Evolutionary conservation across 2,329 filamentous ascomycete genomes (phyloP), one percentile per base, ranked within the genome.

Genomic region (Periconia sp.): DNA sequence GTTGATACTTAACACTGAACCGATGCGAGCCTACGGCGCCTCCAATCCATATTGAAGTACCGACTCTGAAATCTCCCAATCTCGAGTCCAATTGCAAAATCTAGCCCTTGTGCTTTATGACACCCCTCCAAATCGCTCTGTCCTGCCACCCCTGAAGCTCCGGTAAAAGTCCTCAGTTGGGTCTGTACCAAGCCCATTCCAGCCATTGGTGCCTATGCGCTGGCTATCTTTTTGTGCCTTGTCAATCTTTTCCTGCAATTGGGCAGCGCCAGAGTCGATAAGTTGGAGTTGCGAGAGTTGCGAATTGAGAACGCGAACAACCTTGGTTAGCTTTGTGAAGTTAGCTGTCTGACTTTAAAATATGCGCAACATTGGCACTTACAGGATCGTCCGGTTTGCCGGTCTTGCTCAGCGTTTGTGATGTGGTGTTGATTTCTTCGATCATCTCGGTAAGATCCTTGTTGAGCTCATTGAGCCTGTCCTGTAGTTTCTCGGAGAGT

Each of bases 391-490:
- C 68, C 19, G 89, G 83, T 72, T 95, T 95, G 72, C 82, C 87
- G 45, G 88, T 90, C 79, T 95, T 96, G 79, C 85, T 92, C 54
- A 99, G 76, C 17, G 86, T 90, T 40, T 88, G 82, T n/a, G 89
- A 94, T 50, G 95, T 92, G 57, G 86, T 84, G 68, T 99, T 99
- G 67, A 99, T 95, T 72, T 97, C 94, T 66, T 95, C 92, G 59
- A 99, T 95, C 91, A 99, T 97, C 73, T 90, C 92, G 34, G 84
- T 85, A 51, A 99, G 78, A 66, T 96, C 91, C 66, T 90, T 89
- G 64, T 90, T 91, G 84, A 97, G 95, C 59, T 95, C 91, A 44
- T 95, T 92, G 53, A 99, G 78, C 54, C 89, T 85, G 65, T 95
- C 89, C 9, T 90, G 90, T 53, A 96, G 80, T 71, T 90, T 94